phyloP scores from a whole-genome alignment of 2,329 filamentous ascomycete genomes.

The Onygena corvina region DNA sequence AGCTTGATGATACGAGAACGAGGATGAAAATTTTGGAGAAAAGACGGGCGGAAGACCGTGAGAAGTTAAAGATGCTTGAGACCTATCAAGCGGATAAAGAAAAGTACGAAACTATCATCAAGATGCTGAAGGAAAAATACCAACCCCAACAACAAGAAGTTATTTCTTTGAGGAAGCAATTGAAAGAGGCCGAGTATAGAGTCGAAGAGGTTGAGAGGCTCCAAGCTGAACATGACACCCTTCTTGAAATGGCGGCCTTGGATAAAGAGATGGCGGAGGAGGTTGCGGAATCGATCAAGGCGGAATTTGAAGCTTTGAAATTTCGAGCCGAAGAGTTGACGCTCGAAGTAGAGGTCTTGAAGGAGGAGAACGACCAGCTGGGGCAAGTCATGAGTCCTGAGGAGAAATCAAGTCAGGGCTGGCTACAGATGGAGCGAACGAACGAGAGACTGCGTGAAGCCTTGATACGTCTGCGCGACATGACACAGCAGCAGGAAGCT shows the following conservation, averaged over 20 bases:
- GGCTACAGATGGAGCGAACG: slow-evolving; percentile 80
- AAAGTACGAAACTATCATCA: slow-evolving; percentile 62
- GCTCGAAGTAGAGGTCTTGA: slow-evolving; percentile 73
- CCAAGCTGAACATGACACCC: slow-evolving; percentile 72
- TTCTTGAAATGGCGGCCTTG: slow-evolving; percentile 73
- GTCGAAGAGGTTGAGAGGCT: slow-evolving; percentile 58
- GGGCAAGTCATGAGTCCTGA: slow-evolving; percentile 76
- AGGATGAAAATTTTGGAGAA: slow-evolving; percentile 81
- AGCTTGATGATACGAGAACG: slow-evolving; percentile 77
- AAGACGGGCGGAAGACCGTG: slow-evolving; percentile 71
- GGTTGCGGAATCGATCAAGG: slow-evolving; percentile 67
- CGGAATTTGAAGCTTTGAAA: slow-evolving; percentile 66
- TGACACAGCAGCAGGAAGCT: slow-evolving; percentile 72
- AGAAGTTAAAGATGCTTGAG: slow-evolving; percentile 68
- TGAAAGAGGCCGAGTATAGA: slow-evolving; percentile 62
- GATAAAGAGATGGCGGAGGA: slow-evolving; percentile 97
- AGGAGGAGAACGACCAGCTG: slow-evolving; percentile 76
- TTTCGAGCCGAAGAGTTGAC: slow-evolving; percentile 70
- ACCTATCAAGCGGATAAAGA: slow-evolving; percentile 51
- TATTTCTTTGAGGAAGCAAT: slow-evolving; percentile 57
- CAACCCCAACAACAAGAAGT: slow-evolving; percentile 75
- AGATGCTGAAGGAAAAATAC: slow-evolving; percentile 81
- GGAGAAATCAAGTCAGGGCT: slow-evolving; percentile 73
- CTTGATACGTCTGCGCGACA: slow-evolving; percentile 68
- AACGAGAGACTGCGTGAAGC: slow-evolving; percentile 82